Evolutionary conservation across 192 early-diverging fungal genomes (phyloP).

Genomic region (Coemansia javaensis): DNA sequence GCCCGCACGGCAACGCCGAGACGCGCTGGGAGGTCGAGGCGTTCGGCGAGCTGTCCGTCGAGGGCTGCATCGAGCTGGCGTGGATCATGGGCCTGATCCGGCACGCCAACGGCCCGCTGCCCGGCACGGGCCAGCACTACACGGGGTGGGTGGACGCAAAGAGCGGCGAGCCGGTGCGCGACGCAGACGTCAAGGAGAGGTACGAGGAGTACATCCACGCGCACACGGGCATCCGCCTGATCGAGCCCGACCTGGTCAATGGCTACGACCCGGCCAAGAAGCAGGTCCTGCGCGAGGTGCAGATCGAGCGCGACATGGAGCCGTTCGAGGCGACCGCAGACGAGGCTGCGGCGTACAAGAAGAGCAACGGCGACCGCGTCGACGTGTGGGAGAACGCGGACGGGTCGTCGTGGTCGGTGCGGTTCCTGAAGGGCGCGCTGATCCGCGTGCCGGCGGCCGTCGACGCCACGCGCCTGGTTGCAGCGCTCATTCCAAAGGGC

Average conservation of each 20-base stretch:
- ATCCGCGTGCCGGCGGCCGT: slow-evolving; percentile 85
- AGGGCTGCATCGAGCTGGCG: slow-evolving; percentile 88
- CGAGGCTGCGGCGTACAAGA: no score
- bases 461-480: slow-evolving; percentile 72
- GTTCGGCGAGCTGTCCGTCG: slow-evolving; percentile 57
- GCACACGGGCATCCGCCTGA: no score
- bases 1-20: slow-evolving; percentile 83
- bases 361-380: slow-evolving; percentile 70
- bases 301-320: no score
- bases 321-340: no score
- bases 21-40: slow-evolving; percentile 98
- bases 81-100: slow-evolving; percentile 94
- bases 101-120: slow-evolving; percentile 57
- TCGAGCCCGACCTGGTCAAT: no score
- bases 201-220: no score
- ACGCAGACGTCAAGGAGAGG: no score
- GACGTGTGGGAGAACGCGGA: slow-evolving; percentile 46
- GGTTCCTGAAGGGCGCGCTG: slow-evolving; percentile 80
- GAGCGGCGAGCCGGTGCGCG: slow-evolving; percentile 75
- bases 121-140: slow-evolving; percentile 6
- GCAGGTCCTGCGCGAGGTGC: no score
- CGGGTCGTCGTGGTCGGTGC: slow-evolving; percentile 68
- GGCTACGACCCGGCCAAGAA: no score
- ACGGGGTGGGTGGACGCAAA: slow-evolving; percentile 83
- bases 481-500: slow-evolving; percentile 87